Evolutionary conservation across 1,284 basidiomycete genomes (phyloP).

Genomic region (Ceratobasidium theobromae): DNA sequence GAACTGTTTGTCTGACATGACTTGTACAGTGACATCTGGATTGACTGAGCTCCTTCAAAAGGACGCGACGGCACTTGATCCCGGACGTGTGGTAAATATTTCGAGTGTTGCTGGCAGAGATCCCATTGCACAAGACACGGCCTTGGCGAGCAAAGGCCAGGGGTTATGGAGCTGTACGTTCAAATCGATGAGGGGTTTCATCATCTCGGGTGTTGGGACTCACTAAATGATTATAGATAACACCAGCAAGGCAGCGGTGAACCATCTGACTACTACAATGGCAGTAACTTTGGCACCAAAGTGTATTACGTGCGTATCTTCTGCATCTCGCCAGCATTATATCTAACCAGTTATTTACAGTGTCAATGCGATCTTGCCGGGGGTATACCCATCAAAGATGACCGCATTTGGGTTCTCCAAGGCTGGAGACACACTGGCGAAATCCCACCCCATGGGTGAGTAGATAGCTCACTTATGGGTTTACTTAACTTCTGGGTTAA

Average conservation of each 20-base stretch:
- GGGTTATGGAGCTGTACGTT: conserved; percentile 82
- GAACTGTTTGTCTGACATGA: conserved; percentile 37
- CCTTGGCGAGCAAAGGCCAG: conserved; percentile 56
- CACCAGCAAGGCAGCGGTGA: conserved; percentile 71
- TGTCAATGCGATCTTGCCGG: conserved; percentile 85
- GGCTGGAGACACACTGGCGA: conserved; percentile 56
- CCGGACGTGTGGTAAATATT: conserved; percentile 77
- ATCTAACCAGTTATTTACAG: conserved; percentile 44
- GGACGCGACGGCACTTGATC: conserved; percentile 64
- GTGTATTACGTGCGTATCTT: conserved; percentile 61
- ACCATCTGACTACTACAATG: conserved; percentile 76
- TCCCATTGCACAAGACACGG: conserved; percentile 50
- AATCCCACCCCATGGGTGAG: conserved; percentile 63
- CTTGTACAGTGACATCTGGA: conserved; percentile 43
- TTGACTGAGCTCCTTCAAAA: conserved; percentile 66
- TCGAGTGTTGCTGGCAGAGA: conserved; percentile 71
- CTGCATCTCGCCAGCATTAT: neutral
- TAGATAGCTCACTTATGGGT: neutral
- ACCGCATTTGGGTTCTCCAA: conserved; percentile 67
- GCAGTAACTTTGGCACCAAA: conserved; percentile 65
- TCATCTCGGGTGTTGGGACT: neutral
- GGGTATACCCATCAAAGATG: conserved; percentile 86
- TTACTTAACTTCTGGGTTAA: neutral
- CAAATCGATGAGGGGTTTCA: neutral
- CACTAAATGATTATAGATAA: conserved; percentile 53